Evolutionary conservation across 1,284 basidiomycete species (phyloP).

Genomic region (Melampsora occidentalis): DNA sequence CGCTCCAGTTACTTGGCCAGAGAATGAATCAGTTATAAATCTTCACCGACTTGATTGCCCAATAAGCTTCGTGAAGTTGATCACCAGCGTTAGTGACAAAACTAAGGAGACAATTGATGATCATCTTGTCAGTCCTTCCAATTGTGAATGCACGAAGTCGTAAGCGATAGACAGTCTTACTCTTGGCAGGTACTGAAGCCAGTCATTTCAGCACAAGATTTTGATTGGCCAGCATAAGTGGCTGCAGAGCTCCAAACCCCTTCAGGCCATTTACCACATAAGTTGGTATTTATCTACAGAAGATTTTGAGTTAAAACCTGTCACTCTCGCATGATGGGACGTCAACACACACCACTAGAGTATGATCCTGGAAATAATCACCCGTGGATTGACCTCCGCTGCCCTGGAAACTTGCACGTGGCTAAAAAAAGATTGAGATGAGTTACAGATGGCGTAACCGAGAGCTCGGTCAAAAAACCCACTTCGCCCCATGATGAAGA

Average conservation of each 20-base stretch:
- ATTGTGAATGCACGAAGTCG: neutral
- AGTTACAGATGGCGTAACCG: no score
- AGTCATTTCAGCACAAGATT: neutral
- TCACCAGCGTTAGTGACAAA: neutral
- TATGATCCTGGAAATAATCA: neutral
- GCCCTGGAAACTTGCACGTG: constrained; percentile 3
- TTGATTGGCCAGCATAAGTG: constrained; percentile 5
- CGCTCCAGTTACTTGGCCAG: no score
- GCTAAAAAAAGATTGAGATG: neutral
- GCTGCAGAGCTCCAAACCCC: neutral
- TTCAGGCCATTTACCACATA: constrained; percentile 9
- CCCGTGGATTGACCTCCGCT: neutral
- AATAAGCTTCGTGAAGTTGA: constrained; percentile 11
- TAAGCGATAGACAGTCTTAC: neutral
- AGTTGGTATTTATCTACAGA: neutral
- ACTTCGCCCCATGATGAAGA: neutral
- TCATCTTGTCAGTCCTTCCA: neutral
- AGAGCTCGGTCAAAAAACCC: no score
- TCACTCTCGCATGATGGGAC: no score
- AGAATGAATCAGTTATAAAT: neutral
- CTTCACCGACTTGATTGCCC: constrained; percentile 7
- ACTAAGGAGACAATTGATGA: neutral
- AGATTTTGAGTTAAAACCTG: neutral
- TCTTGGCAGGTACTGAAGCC: neutral
- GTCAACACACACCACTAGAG: neutral